phyloP scores from a whole-genome alignment of 164 flowering plant species.

The Pachysandra terminalis region DNA sequence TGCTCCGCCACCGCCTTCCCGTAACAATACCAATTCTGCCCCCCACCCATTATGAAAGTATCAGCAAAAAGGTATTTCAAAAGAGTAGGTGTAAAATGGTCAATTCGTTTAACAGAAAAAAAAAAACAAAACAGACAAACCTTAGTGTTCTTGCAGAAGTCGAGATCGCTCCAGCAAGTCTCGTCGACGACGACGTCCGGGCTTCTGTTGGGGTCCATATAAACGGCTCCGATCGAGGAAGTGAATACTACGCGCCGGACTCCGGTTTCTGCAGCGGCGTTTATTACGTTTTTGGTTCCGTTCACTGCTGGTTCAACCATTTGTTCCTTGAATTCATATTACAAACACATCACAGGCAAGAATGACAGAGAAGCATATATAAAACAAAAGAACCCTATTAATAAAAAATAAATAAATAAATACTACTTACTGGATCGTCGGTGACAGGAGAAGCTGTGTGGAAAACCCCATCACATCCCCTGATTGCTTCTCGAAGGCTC shows the following conservation, averaged over 20 bases:
- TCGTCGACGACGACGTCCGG: conserved; percentile 86
- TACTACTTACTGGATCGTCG: conserved; percentile 83
- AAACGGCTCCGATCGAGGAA: conserved; percentile 89
- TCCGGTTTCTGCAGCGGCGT: conserved; percentile 77
- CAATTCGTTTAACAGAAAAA: not conserved
- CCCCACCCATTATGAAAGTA: not conserved
- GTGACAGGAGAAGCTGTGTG: conserved; percentile 97
- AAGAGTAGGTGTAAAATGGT: too few species aligned
- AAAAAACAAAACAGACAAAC: conserved; percentile 33
- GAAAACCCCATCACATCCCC: conserved; percentile 89
- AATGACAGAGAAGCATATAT: too few species aligned
- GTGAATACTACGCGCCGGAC: conserved; percentile 87
- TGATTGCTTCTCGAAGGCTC: conserved; percentile 60
- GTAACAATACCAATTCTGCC: conserved; percentile 98
- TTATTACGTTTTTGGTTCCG: conserved; percentile 77
- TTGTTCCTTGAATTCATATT: conserved; percentile 45
- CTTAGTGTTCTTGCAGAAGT: conserved; percentile 95
- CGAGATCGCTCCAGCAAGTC: conserved; percentile 96
- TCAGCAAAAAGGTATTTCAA: not conserved
- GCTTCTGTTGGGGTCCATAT: conserved; percentile 83
- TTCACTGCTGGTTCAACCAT: conserved; percentile 98
- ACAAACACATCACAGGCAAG: too few species aligned
- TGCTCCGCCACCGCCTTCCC: conserved; percentile 95
- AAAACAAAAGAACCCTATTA: too few species aligned
- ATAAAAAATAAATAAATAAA: too few species aligned